Base-by-base conservation (phyloP, 2,329 filamentous ascomycete species). In the Aspergillus felis region DNA sequence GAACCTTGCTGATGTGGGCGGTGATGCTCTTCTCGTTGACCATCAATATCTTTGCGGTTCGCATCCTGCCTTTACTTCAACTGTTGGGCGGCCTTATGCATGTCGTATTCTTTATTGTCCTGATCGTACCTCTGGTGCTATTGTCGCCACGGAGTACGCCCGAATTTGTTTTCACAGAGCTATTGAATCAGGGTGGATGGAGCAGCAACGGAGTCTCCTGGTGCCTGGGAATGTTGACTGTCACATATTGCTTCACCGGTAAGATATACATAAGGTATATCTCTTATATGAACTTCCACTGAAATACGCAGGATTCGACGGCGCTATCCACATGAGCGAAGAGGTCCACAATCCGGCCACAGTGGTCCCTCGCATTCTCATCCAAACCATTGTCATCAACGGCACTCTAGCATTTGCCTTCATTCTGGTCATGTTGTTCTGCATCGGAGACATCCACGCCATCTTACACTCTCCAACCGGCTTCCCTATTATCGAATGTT, bases 261-360 rank as follows among this genome's bases (percentile, higher is more conserved):
- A 5, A n/a, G 65, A 17, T 48, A 50, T 22, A 12, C 32, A 2
- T 22, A 22, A 22, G 22, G 2, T 22, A 22, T 22, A 14, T 35
- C 2, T 2, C 14, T 6, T 7, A 35, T 35, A 35, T 5, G 32
- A 7, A 38, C 4, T 17, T 22, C 14, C 14, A 27, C 35, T 55
- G 10, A 61, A 28, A 0, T 27, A 1, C 1, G 51, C 57, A 75
- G 79, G 79, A 10, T 79, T 79, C 51, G 79, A 82, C 49, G 74
- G 78, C 9, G 75, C 76, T 12, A 70, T 82, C 0, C 79, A 82
- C 56, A 78, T 81, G 75, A 76, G 75, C 25, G 76, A 79, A 61
- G 76, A 79, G 62, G 76, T 77, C 5, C 69, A 72, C 4, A 71
- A 79, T 54, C 74, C 79, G 2, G 78, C 78, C 51, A 72, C 76